Conservation (phyloP, 2,329 filamentous ascomycete genomes). For the Zymoseptoria tritici region DNA sequence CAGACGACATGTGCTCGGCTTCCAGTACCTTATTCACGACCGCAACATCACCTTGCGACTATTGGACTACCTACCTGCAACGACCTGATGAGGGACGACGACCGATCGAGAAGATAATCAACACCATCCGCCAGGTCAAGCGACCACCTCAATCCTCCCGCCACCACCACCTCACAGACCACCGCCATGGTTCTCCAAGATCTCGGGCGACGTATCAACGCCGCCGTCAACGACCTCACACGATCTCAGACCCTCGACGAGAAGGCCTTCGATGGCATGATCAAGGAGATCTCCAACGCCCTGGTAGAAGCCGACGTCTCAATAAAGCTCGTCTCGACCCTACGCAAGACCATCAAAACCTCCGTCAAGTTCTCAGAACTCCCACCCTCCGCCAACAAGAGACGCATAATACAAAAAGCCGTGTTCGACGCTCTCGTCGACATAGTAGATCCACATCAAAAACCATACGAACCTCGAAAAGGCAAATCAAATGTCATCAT, state of each 20-base stretch:
- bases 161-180: background rate
- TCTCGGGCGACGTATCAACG: slow-evolving; percentile 95
- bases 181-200: slow-evolving; percentile 91
- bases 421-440: slow-evolving; percentile 96
- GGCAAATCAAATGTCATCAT: slow-evolving; percentile 95
- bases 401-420: slow-evolving; percentile 92
- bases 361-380: slow-evolving; percentile 94
- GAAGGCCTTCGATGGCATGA: slow-evolving; percentile 97
- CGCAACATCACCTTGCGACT: background rate
- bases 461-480: slow-evolving; percentile 95
- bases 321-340: slow-evolving; percentile 79
- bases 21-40: background rate
- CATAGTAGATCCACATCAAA: slow-evolving; percentile 89
- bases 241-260: slow-evolving; percentile 90
- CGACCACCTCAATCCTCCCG: background rate
- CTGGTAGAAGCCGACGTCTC: slow-evolving; percentile 97
- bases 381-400: slow-evolving; percentile 90
- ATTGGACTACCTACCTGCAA: background rate
- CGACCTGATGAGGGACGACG: background rate
- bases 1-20: background rate
- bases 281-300: slow-evolving; percentile 95
- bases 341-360: slow-evolving; percentile 86
- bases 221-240: slow-evolving; percentile 88
- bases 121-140: background rate
- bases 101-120: background rate